phyloP scores from a whole-genome alignment of 1,284 basidiomycete genomes.

The Laetiporus sulphureus region DNA sequence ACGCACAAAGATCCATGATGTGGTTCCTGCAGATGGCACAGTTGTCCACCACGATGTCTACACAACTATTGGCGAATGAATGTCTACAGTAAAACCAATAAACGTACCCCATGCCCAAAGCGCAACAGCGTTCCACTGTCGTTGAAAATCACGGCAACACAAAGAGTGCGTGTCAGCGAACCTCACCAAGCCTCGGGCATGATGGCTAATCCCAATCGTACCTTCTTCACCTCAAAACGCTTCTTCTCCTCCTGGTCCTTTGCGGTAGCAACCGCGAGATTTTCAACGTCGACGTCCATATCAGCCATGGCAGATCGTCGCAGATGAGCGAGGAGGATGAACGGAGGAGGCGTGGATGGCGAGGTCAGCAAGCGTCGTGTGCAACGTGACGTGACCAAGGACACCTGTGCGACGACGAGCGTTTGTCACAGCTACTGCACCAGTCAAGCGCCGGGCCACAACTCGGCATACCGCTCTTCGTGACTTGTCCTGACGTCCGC shows the following conservation, averaged over 20 bases:
- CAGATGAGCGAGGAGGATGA: slow-evolving; percentile 5
- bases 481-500: no score
- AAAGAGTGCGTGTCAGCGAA: slow-evolving; percentile 1
- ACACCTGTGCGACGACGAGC: no score
- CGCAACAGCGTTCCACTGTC: slow-evolving; percentile 96
- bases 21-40: slow-evolving; percentile 96
- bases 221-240: slow-evolving; percentile 95
- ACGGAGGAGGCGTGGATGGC: neutral
- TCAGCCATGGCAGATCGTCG: slow-evolving; percentile 33
- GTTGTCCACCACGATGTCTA: slow-evolving; percentile 94
- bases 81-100: slow-evolving; percentile 46
- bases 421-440: no score
- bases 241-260: slow-evolving; percentile 51
- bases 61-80: no score
- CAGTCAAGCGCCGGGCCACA: no score
- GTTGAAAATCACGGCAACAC: no score
- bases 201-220: slow-evolving; percentile 27
- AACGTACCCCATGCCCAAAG: slow-evolving; percentile 92
- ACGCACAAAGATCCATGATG: slow-evolving; percentile 96
- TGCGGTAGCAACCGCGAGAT: slow-evolving; percentile 37
- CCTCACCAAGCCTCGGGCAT: neutral
- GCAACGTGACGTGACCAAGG: no score
- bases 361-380: no score
- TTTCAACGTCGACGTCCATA: slow-evolving; percentile 71
- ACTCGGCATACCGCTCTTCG: no score